phyloP scores from a whole-genome alignment of 495 filamentous ascomycete species.

The Neurospora terricola region DNA sequence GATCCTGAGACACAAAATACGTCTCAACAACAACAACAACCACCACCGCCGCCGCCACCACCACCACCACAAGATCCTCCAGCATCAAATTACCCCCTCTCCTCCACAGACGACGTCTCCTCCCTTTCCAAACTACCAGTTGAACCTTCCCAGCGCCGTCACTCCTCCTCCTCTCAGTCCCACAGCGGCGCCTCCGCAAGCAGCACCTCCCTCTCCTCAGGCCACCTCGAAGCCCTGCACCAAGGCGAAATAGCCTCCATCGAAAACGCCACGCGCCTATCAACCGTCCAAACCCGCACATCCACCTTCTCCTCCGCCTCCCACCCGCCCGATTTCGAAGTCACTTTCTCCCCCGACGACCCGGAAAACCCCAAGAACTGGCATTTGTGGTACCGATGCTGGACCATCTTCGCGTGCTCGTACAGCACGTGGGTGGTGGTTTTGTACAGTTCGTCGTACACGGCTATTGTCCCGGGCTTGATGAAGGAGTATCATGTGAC shows the following conservation, averaged over 20 bases:
- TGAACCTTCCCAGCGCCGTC: not conserved
- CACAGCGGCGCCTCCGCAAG: not conserved
- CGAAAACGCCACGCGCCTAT: slow-evolving; percentile 18
- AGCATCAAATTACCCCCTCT: not conserved
- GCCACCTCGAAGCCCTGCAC: slow-evolving; percentile 13
- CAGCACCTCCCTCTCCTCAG: slow-evolving; percentile 8
- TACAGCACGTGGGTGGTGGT: slow-evolving; percentile 69
- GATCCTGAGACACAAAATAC: not conserved
- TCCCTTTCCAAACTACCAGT: not conserved
- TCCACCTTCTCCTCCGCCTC: slow-evolving; percentile 51
- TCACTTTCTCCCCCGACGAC: slow-evolving; percentile 61
- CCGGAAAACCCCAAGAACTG: slow-evolving; percentile 68
- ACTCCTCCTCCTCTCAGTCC: not conserved
- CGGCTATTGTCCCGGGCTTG: slow-evolving; percentile 56
- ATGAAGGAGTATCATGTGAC: slow-evolving; percentile 52
- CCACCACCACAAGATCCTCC: not conserved
- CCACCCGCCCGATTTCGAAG: slow-evolving; percentile 59
- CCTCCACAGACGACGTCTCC: not conserved
- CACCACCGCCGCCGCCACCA: not conserved
- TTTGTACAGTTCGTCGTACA: slow-evolving; percentile 73
- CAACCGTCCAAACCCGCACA: slow-evolving; percentile 27
- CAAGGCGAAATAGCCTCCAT: slow-evolving; percentile 24
- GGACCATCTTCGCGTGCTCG: slow-evolving; percentile 54
- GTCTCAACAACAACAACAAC: not conserved
- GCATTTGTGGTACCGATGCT: slow-evolving; percentile 54